A percentile compares a stretch with the other conserved stretches of the same genome.
Evolutionary conservation across 768 basidiomycete species (phyloP).

Genomic region (Mycena crocata): DNA sequence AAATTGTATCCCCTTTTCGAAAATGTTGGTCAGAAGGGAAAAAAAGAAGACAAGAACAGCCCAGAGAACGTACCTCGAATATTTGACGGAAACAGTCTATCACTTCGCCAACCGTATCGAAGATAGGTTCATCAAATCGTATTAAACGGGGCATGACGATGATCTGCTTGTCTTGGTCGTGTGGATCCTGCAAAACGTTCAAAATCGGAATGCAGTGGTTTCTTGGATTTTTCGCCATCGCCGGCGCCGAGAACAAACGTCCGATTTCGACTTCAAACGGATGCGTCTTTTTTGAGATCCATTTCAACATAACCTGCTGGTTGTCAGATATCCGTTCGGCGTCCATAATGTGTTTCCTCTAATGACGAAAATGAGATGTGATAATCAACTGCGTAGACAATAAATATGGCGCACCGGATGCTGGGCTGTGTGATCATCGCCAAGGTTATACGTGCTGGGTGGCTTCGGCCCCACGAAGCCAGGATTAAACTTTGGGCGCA

Average conservation of each 20-base stretch:
- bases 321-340: constrained; percentile 27
- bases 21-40: neutral
- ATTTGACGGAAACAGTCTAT: constrained; percentile 44
- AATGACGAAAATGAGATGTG: constrained; percentile 13
- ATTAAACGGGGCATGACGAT: constrained; percentile 46
- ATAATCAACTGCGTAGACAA: neutral
- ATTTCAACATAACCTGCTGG: constrained; percentile 31
- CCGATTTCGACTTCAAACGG: constrained; percentile 42
- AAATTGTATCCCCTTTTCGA: constrained; percentile 35
- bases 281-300: constrained; percentile 21
- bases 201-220: constrained; percentile 44
- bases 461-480: constrained; percentile 25
- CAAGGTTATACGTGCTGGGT: constrained; percentile 16
- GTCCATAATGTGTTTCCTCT: constrained; percentile 31
- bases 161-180: constrained; percentile 28
- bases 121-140: constrained; percentile 30
- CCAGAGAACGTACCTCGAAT: constrained; percentile 39
- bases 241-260: constrained; percentile 32
- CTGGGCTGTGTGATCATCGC: constrained; percentile 29
- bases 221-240: constrained; percentile 7
- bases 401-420: constrained; percentile 21
- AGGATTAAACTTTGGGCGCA: constrained; percentile 28
- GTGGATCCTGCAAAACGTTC: constrained; percentile 31
- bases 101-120: constrained; percentile 39
- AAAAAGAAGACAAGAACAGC: neutral